Conservation (phyloP, 2,329 filamentous ascomycete genomes). For the Cercospora sojina region DNA sequence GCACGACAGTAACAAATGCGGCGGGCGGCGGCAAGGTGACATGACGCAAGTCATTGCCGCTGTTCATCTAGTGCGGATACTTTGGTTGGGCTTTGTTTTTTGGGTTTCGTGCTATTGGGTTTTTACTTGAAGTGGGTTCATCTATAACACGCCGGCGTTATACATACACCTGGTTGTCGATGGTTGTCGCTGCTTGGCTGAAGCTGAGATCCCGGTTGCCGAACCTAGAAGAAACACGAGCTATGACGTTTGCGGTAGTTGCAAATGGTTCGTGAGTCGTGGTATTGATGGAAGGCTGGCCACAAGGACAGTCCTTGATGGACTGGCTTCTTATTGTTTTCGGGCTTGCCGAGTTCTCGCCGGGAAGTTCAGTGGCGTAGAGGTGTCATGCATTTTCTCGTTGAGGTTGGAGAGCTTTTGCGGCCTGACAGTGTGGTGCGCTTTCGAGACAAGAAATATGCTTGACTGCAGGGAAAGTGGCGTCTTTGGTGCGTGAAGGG, state of each 20-base stretch:
- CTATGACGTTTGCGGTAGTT: not conserved
- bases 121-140: not conserved
- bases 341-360: not conserved
- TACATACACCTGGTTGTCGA: conserved; percentile 8
- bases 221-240: not conserved
- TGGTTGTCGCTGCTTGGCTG: not conserved
- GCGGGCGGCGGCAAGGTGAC: not conserved
- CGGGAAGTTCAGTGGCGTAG: not conserved
- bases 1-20: no score
- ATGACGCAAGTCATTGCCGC: not conserved
- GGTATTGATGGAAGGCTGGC: not conserved
- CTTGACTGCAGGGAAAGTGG: not conserved
- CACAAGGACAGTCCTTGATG: not conserved
- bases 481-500: not conserved
- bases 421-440: not conserved
- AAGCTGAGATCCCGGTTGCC: not conserved
- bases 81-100: not conserved
- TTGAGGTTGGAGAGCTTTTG: not conserved
- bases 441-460: not conserved
- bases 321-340: not conserved
- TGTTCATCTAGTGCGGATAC: not conserved
- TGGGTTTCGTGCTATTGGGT: not conserved
- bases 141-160: not conserved
- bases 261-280: not conserved
- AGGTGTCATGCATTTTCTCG: not conserved